Evolutionary conservation across 768 basidiomycete genomes (phyloP).

Genomic region (Termitomyces sp.): DNA sequence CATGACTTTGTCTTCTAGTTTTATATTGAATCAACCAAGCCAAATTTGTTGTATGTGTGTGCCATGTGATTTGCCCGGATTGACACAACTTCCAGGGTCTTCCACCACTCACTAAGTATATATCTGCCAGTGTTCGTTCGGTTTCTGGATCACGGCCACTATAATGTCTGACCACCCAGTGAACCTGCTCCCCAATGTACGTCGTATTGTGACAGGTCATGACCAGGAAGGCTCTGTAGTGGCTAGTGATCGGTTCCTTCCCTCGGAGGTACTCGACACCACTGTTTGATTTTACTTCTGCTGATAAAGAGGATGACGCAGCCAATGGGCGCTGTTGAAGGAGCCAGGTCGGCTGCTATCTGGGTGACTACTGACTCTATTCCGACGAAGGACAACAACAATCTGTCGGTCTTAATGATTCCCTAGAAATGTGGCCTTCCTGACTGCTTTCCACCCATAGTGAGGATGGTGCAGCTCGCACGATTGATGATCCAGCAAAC

Average conservation of each 20-base stretch:
- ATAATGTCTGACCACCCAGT: conserved; percentile 21
- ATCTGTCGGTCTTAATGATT: conserved; percentile 19
- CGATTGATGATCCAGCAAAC: conserved; percentile 30
- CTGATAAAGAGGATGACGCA: conserved; percentile 4
- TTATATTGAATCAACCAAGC: neutral
- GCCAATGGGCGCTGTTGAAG: conserved; percentile 29
- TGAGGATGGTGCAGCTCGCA: conserved; percentile 43
- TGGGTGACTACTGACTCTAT: conserved; percentile 46
- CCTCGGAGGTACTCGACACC: conserved; percentile 20
- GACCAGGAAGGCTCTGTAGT: conserved; percentile 36
- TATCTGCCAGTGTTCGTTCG: neutral
- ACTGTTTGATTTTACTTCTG: neutral
- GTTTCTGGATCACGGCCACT: neutral
- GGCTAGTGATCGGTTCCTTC: conserved; percentile 26
- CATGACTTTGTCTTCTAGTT: neutral
- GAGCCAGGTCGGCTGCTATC: conserved; percentile 29
- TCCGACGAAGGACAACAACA: conserved; percentile 53
- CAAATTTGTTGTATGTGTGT: neutral
- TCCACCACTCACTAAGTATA: neutral
- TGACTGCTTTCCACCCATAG: conserved; percentile 28
- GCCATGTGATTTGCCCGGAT: conserved; percentile 9
- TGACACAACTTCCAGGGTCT: neutral
- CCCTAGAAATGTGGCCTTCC: neutral
- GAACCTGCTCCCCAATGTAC: conserved; percentile 29
- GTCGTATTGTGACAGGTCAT: conserved; percentile 49